phyloP scores from a whole-genome alignment of 169 alveolate species.

The Eimeria maxima region DNA sequence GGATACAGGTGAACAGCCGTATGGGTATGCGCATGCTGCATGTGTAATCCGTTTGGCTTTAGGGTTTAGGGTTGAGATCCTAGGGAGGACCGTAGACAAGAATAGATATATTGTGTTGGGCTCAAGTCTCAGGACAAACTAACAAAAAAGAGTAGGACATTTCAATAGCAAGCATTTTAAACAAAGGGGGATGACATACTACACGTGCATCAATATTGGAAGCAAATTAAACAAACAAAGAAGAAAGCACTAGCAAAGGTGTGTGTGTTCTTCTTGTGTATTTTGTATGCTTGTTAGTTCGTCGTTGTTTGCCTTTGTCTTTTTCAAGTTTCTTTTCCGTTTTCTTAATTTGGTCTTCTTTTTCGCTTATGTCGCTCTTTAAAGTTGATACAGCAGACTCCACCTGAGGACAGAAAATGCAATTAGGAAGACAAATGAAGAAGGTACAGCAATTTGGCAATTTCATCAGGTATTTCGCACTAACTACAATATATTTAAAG shows the following conservation, averaged over 20 bases:
- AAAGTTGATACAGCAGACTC: background rate
- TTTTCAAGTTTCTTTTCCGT: background rate
- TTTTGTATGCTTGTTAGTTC: background rate
- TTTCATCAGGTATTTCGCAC: too few species aligned
- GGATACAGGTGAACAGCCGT: background rate
- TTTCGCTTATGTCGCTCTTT: background rate
- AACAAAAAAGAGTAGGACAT: too few species aligned
- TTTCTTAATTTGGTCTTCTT: background rate
- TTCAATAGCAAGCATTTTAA: background rate
- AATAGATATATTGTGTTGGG: too few species aligned
- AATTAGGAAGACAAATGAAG: background rate
- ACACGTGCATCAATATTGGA: background rate
- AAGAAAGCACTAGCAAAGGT: background rate
- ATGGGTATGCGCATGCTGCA: background rate
- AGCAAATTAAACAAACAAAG: background rate
- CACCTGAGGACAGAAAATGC: background rate
- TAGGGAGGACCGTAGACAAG: too few species aligned
- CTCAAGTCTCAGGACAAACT: too few species aligned
- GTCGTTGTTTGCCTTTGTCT: conserved; percentile 1
- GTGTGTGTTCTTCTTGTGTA: background rate
- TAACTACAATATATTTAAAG: too few species aligned
- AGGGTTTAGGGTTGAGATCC: too few species aligned
- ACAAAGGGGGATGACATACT: too few species aligned
- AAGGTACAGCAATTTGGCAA: too few species aligned
- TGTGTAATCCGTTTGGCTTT: too few species aligned